Evolutionary conservation across 2,329 filamentous ascomycete genomes (phyloP).

Genomic region (Alternaria atra): DNA sequence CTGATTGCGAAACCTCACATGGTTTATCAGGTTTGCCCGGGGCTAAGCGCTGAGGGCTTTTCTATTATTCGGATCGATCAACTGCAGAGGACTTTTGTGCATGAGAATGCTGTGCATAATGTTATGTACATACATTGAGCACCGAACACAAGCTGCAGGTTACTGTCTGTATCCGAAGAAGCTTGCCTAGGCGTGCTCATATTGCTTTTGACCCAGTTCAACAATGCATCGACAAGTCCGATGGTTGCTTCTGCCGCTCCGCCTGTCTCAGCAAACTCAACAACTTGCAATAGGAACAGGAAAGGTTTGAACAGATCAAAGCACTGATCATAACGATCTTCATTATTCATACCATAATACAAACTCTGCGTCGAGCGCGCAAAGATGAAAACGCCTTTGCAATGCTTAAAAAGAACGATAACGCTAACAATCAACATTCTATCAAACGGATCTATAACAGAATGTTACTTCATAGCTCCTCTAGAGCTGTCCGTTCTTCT

Average conservation of each 20-base stretch:
- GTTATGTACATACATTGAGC: background rate
- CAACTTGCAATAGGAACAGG: background rate
- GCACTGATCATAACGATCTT: background rate
- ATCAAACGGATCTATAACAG: background rate
- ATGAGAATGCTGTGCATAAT: background rate
- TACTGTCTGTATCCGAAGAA: background rate
- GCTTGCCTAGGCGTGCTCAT: background rate
- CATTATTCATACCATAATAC: background rate
- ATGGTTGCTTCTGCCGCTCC: constrained; percentile 1
- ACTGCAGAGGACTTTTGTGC: background rate
- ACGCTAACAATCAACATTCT: constrained; percentile 4
- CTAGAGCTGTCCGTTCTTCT: constrained; percentile 16
- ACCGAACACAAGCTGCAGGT: background rate
- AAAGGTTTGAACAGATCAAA: background rate
- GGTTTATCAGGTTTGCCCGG: background rate
- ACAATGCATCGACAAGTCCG: background rate
- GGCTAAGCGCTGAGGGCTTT: background rate
- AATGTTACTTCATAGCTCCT: background rate
- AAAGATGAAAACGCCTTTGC: background rate
- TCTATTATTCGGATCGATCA: background rate
- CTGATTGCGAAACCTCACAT: background rate
- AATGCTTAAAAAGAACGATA: constrained; percentile 3
- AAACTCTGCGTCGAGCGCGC: background rate
- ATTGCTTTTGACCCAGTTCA: constrained; percentile 2
- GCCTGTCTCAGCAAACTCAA: background rate